phyloP scores from a whole-genome alignment of 192 early-diverging fungal species.

The Coemansia sp. region DNA sequence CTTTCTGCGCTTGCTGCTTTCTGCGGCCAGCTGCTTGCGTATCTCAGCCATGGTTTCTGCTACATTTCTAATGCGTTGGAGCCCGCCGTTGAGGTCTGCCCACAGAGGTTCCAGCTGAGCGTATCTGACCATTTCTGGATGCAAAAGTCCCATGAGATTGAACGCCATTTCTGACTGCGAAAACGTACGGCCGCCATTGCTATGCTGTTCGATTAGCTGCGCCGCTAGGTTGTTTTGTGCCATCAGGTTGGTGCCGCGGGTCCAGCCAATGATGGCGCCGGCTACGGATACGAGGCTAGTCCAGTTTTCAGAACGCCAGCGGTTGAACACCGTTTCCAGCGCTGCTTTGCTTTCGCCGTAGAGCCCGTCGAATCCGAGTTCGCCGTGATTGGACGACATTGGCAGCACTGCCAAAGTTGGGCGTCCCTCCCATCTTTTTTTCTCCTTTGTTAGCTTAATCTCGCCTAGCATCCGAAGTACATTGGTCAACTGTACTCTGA shows the following conservation, averaged over 20 bases:
- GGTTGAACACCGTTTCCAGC: slow-evolving; percentile 88
- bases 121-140: slow-evolving; percentile 70
- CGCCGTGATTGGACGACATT: slow-evolving; percentile 95
- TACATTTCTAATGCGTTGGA: slow-evolving; percentile 70
- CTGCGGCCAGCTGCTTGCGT: slow-evolving; percentile 1
- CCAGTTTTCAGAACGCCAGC: slow-evolving; percentile 90
- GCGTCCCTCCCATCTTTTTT: slow-evolving; percentile 67
- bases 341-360: slow-evolving; percentile 94
- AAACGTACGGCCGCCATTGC: slow-evolving; percentile 84
- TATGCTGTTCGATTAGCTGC: slow-evolving; percentile 66
- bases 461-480: slow-evolving; percentile 82
- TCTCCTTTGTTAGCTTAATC: slow-evolving; percentile 76
- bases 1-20: neutral
- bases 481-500: slow-evolving; percentile 94
- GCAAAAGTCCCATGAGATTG: slow-evolving; percentile 87
- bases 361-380: slow-evolving; percentile 88
- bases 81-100: slow-evolving; percentile 96
- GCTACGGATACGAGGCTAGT: slow-evolving; percentile 76
- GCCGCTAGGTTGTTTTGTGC: slow-evolving; percentile 86
- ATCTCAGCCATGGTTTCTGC: slow-evolving; percentile 7
- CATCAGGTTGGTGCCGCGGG: slow-evolving; percentile 95
- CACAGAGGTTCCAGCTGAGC: slow-evolving; percentile 79
- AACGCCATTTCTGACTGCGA: slow-evolving; percentile 91
- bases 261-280: slow-evolving; percentile 96
- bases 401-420: slow-evolving; percentile 88